Conservation (phyloP, 495 filamentous ascomycete genomes). For the Polyplosphaeria fusca region DNA sequence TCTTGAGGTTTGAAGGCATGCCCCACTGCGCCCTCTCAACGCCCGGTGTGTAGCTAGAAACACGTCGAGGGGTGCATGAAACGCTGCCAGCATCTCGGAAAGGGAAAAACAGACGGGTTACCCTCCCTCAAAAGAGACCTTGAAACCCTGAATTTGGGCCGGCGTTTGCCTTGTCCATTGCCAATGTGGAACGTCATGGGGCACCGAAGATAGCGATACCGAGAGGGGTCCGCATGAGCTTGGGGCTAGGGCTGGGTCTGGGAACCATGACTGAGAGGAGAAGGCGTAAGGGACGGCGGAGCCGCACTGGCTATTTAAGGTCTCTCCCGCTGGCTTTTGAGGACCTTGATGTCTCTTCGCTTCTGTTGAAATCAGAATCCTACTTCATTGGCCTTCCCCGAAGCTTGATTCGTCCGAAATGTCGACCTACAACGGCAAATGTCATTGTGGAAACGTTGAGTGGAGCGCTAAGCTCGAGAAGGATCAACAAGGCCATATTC, state of each 20-base stretch:
- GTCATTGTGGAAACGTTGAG: constrained; percentile 52
- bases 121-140: too few relatives aligned
- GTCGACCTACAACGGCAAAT: constrained; percentile 46
- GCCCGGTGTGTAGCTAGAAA: too few relatives aligned
- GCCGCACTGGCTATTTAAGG: background rate
- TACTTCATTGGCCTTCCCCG: background rate
- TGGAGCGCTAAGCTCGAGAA: constrained; percentile 46
- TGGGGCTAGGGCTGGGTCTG: background rate
- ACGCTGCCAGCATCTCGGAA: too few relatives aligned
- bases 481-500: constrained; percentile 46
- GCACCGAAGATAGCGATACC: background rate
- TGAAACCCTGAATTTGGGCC: too few relatives aligned
- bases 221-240: constrained; percentile 5
- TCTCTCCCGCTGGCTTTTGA: background rate
- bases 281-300: background rate
- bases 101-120: too few relatives aligned
- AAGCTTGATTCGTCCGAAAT: constrained; percentile 27
- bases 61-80: too few relatives aligned
- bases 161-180: too few relatives aligned
- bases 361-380: background rate
- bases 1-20: too few relatives aligned
- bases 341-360: constrained; percentile 21
- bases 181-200: too few relatives aligned
- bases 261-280: background rate
- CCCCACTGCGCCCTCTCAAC: too few relatives aligned